These are phyloP conservation scores for Sporisorium reilianum DNA, from an alignment of 1,284 basidiomycete species.

Conservation along the genomic window DNA sequence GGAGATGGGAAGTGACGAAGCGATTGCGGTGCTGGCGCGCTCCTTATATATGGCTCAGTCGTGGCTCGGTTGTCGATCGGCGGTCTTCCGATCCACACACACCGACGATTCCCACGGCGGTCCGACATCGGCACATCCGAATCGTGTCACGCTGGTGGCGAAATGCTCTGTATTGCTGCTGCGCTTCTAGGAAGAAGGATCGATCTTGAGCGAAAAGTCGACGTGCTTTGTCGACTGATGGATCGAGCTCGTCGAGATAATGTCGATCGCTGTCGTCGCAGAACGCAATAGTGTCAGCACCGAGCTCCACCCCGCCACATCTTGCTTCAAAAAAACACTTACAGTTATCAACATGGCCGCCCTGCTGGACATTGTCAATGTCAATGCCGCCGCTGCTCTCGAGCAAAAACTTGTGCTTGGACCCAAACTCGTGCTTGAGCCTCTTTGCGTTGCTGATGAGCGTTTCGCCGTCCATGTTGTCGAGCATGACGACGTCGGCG, in stretches of 20 bases:
- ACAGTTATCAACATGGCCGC: conserved; percentile 58
- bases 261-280: conserved; percentile 53
- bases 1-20: not conserved
- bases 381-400: conserved; percentile 67
- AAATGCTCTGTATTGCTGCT: not conserved
- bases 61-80: conserved; percentile 2
- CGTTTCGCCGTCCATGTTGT: conserved; percentile 71
- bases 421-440: conserved; percentile 48
- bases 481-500: conserved; percentile 97
- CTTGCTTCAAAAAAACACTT: not conserved
- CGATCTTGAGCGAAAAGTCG: conserved; percentile 68
- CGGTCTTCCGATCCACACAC: not conserved
- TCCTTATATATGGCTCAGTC: not conserved
- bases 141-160: not conserved
- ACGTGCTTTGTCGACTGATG: conserved; percentile 68
- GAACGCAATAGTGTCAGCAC: conserved; percentile 4
- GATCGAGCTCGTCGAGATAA: conserved; percentile 64
- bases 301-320: no score
- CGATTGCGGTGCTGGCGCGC: no score
- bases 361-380: conserved; percentile 55
- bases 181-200: conserved; percentile 42
- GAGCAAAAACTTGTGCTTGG: conserved; percentile 54
- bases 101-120: not conserved
- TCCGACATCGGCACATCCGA: conserved; percentile 2
- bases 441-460: conserved; percentile 55